Conservation (phyloP, 2,329 filamentous ascomycete species). For the Bipolaris zeicola region DNA sequence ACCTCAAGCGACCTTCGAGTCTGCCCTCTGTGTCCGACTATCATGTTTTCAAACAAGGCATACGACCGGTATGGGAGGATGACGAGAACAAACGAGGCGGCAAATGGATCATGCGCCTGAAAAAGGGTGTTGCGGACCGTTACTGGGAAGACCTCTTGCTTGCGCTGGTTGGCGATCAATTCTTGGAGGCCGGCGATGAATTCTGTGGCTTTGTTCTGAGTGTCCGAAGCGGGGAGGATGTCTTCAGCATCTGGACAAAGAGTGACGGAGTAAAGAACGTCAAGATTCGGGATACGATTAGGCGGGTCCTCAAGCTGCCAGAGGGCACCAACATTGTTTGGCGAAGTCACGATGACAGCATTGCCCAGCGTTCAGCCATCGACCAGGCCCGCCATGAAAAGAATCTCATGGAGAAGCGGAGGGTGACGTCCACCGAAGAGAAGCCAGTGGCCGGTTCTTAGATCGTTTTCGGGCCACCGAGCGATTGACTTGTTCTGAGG, state of each 20-base stretch:
- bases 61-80: slow-evolving; percentile 97
- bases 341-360: slow-evolving; percentile 95
- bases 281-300: slow-evolving; percentile 97
- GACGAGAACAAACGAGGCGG: slow-evolving; percentile 95
- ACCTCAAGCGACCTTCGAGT: slow-evolving; percentile 85
- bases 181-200: slow-evolving; percentile 88
- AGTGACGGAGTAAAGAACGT: slow-evolving; percentile 92
- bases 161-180: slow-evolving; percentile 91
- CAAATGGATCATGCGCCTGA: slow-evolving; percentile 96
- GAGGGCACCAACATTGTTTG: slow-evolving; percentile 89
- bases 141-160: slow-evolving; percentile 96
- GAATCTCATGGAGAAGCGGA: slow-evolving; percentile 55
- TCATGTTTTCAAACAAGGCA: slow-evolving; percentile 95
- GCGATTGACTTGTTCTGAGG: background rate
- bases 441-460: slow-evolving; percentile 38
- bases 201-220: slow-evolving; percentile 94
- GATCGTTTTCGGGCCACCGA: slow-evolving; percentile 3
- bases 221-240: slow-evolving; percentile 93
- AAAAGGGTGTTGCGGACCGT: slow-evolving; percentile 94
- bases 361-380: slow-evolving; percentile 86
- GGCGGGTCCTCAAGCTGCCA: slow-evolving; percentile 84
- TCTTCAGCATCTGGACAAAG: slow-evolving; percentile 96
- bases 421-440: slow-evolving; percentile 46
- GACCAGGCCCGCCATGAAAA: slow-evolving; percentile 93
- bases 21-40: slow-evolving; percentile 95